Conservation (phyloP, 2,329 filamentous ascomycete genomes). For the Ophiostoma sp. region DNA sequence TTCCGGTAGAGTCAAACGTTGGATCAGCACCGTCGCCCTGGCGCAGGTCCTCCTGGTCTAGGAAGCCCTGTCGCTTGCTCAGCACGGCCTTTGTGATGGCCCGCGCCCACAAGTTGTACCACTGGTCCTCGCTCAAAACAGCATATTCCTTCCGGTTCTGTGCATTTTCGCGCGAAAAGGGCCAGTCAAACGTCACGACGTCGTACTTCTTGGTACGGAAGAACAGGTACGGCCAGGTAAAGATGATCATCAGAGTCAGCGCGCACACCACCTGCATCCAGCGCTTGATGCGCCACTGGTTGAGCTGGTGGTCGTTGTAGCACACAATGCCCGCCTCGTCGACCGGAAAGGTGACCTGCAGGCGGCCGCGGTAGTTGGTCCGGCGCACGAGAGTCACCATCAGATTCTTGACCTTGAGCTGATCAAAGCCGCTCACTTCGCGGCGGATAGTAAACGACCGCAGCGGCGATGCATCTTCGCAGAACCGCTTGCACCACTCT, state of each 20-base stretch:
- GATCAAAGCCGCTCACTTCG: slow-evolving; percentile 56
- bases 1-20: slow-evolving; percentile 37
- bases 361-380: slow-evolving; percentile 62
- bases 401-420: slow-evolving; percentile 45
- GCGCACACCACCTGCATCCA: slow-evolving; percentile 64
- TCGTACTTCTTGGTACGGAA: slow-evolving; percentile 63
- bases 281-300: slow-evolving; percentile 57
- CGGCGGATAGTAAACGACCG: slow-evolving; percentile 52
- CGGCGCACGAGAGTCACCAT: slow-evolving; percentile 54
- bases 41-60: slow-evolving; percentile 54
- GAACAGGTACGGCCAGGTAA: slow-evolving; percentile 66
- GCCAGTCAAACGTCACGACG: slow-evolving; percentile 58
- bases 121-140: slow-evolving; percentile 52
- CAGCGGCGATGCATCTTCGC: slow-evolving; percentile 51
- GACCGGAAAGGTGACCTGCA: slow-evolving; percentile 55
- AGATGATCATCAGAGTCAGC: slow-evolving; percentile 61
- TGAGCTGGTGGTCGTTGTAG: slow-evolving; percentile 58
- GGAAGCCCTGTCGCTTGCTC: slow-evolving; percentile 49
- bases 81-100: slow-evolving; percentile 57
- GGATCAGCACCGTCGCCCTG: slow-evolving; percentile 39
- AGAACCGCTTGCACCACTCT: slow-evolving; percentile 67
- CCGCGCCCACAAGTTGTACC: slow-evolving; percentile 58
- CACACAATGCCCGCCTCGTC: slow-evolving; percentile 54
- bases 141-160: slow-evolving; percentile 45
- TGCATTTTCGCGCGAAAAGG: slow-evolving; percentile 41